Evolutionary conservation across 1,139 yeast genomes (phyloP), one percentile per base, ranked within the genome.

Genomic region (Geotrichum europaeum): DNA sequence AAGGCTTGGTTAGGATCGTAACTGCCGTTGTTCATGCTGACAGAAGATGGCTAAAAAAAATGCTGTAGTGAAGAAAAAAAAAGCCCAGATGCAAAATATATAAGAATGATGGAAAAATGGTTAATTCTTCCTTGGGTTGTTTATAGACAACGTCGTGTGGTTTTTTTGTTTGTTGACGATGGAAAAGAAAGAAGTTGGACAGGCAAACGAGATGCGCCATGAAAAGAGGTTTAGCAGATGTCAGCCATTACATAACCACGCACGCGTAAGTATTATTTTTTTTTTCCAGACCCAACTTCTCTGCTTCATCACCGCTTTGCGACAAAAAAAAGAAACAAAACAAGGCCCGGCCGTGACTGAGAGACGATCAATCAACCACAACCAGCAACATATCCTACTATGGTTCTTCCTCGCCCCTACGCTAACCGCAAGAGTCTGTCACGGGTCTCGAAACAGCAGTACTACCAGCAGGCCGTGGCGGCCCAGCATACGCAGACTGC

Each of bases 401-500:
- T 58, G 60, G 61, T 58, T n/a, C 58, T 58, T 34, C 61, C 61
- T 12, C 50, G 61, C 40, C 56, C 58, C 6, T 54, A 58, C 51
- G 12, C 43, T n/a, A 55, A 51, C 40, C 49, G 61, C 51, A 52
- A 49, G 7, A 54, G 58, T 9, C 51, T 56, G 18, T 52, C 60
- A 12, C 56, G 63, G 9, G 61, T 60, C 12, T 45, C 55, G 6
- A 60, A 58, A 36, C 59, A 53, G 32, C 61, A 58, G 28, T 60
- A 60, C 47, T 58, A 55, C 32, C 59, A 60, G 32, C 59, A 55
- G 15, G 58, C 63, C 9, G 49, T 61, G 34, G 55, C 60, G 15
- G 58, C 63, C 15, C 61, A 55, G 34, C 63, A 61, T 15, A 56
- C 55, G 20, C 61, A 59, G 32, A 56, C 61, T 2, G 61, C 61